Conservation (phyloP, 768 basidiomycete genomes). For the Coprinopsis marcescibilis region DNA sequence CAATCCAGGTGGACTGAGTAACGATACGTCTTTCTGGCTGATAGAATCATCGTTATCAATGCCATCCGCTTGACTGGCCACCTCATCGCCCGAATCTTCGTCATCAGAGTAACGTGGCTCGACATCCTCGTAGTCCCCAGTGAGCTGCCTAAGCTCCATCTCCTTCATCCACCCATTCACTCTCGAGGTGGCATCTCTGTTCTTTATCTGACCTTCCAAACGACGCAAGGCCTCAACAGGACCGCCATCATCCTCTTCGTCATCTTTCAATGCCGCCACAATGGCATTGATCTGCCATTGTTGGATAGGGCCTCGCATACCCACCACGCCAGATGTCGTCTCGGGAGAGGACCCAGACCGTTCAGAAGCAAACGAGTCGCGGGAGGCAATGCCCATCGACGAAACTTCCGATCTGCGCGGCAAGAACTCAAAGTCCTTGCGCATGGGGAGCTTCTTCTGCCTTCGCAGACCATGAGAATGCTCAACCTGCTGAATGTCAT, state of each 20-base stretch:
- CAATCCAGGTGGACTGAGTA: constrained; percentile 3
- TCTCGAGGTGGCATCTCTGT: constrained; percentile 66
- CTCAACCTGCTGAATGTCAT: constrained; percentile 31
- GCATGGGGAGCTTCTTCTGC: constrained; percentile 57
- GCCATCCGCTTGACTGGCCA: constrained; percentile 14
- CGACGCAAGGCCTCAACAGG: constrained; percentile 76
- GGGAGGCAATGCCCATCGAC: constrained; percentile 69
- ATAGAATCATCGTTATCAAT: constrained; percentile 16
- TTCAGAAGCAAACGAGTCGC: constrained; percentile 52
- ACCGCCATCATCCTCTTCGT: constrained; percentile 72
- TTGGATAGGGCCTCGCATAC: constrained; percentile 49
- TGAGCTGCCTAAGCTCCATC: constrained; percentile 60
- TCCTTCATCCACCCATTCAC: constrained; percentile 79
- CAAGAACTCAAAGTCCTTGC: constrained; percentile 79
- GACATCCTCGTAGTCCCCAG: constrained; percentile 59
- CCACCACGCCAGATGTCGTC: constrained; percentile 33
- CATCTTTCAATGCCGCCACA: constrained; percentile 66
- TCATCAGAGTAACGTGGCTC: constrained; percentile 48
- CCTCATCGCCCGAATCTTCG: constrained; percentile 19
- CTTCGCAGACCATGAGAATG: constrained; percentile 55
- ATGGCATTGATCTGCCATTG: constrained; percentile 82
- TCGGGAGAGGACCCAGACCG: constrained; percentile 36
- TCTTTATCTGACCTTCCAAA: constrained; percentile 80
- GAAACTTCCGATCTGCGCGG: constrained; percentile 63
- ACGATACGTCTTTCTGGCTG: constrained; percentile 3